phyloP scores from a whole-genome alignment of 176 grass and related monocot species.

The Avena insularis region DNA sequence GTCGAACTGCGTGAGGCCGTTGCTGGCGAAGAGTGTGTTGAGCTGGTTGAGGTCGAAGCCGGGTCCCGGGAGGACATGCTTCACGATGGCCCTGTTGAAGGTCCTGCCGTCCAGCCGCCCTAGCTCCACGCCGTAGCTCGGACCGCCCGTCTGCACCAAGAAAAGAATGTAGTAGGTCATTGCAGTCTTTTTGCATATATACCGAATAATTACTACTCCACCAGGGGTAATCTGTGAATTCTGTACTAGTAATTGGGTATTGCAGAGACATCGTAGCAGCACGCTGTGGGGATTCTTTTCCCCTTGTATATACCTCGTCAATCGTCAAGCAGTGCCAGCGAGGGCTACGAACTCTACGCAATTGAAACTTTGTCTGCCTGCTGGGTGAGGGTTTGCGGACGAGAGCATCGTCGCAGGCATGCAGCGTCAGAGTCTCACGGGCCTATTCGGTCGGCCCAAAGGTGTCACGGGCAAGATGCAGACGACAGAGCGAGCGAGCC shows the following conservation, averaged over 20 bases:
- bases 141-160: constrained; percentile 55
- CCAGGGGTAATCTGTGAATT: too few species aligned
- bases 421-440: constrained; percentile 22
- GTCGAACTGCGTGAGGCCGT: constrained; percentile 77
- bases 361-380: constrained; percentile 40
- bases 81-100: constrained; percentile 70
- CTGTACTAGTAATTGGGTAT: too few species aligned
- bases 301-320: not conserved
- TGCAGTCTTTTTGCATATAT: too few species aligned
- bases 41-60: constrained; percentile 73
- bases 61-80: constrained; percentile 74
- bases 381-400: not conserved
- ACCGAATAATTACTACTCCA: too few species aligned
- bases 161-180: not conserved
- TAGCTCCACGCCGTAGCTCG: constrained; percentile 69
- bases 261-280: not conserved
- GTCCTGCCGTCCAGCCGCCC: constrained; percentile 71
- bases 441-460: not conserved
- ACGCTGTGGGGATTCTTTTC: not conserved
- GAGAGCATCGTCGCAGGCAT: not conserved
- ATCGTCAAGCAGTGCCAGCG: not conserved
- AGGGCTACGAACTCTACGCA: not conserved
- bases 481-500: not conserved
- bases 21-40: constrained; percentile 64
- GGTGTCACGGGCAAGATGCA: constrained; percentile 34